Percentiles rank a stretch among this genome's conserved stretches.
These are phyloP conservation scores for Cutaneotrichosporon mucoides DNA, from an alignment of 1,284 basidiomycete species.

Conservation along the genomic window DNA sequence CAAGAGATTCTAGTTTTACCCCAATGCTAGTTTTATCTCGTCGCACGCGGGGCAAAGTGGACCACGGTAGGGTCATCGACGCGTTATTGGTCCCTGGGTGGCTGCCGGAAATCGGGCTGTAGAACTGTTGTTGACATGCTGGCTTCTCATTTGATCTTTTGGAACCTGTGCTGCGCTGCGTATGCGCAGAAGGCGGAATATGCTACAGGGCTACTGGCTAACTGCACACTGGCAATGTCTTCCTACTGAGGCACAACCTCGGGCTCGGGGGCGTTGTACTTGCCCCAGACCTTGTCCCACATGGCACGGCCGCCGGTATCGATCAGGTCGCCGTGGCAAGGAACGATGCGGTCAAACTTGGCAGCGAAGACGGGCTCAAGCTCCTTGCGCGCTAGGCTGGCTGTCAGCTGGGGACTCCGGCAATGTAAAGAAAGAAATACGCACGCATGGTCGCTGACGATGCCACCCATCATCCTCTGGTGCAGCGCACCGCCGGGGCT, in stretches of 20 bases:
- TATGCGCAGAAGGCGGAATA: too few relatives aligned
- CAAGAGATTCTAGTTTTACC: too few relatives aligned
- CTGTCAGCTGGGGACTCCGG: background rate
- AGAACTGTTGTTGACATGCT: too few relatives aligned
- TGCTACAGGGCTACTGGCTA: background rate
- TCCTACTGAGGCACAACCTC: background rate
- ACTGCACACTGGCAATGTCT: background rate
- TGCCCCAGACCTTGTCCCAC: constrained; percentile 55
- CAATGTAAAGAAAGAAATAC: constrained; percentile 13
- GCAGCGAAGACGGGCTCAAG: constrained; percentile 36
- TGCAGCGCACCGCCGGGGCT: constrained; percentile 62
- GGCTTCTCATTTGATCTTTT: too few relatives aligned
- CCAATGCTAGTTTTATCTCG: too few relatives aligned
- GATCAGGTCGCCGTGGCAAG: constrained; percentile 84
- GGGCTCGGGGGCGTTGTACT: background rate
- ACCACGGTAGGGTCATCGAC: too few relatives aligned
- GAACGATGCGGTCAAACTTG: constrained; percentile 85
- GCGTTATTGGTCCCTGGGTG: too few relatives aligned
- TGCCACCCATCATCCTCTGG: constrained; percentile 54
- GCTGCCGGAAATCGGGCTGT: too few relatives aligned
- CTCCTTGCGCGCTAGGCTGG: constrained; percentile 32
- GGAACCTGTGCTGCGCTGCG: too few relatives aligned
- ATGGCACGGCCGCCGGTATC: constrained; percentile 67
- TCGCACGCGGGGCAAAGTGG: too few relatives aligned
- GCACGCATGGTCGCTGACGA: constrained; percentile 63